Base-by-base conservation (phyloP, 1,139 yeast species). In the Hansenula anomala region DNA sequence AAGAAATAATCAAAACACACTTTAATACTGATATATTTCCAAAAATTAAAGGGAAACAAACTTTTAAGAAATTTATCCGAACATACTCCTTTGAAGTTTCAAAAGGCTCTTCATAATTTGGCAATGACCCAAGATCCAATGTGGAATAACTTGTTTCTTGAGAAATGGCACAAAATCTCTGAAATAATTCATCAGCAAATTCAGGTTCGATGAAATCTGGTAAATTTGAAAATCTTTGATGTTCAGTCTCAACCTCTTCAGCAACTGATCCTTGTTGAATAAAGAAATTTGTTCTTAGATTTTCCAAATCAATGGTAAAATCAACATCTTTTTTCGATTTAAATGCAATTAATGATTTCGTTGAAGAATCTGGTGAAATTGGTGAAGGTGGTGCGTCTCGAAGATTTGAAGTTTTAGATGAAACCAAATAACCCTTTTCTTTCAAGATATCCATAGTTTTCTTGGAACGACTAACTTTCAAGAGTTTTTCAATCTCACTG, bases 1-100 rank as follows among this genome's bases (percentile, higher is more conserved):
- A 43, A 2, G 42, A 43, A 13, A 43, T 27, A 3, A 43, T 22
- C 27, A 43, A 23, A 2, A 44, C 37, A 15, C 40, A 34, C 13
- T 43, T 40, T 8, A 43, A 28, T 4, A 41, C 46, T 11, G 44
- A 41, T 12, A 42, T 44, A 26, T 41, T 43, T 13, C 46, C 46
- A 5, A 43, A 40, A 11, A 43, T 31, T 17, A 43, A 30, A 6
- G 44, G 40, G 2, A 43, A 27, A 11, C 35, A 34, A 6, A 43
- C 44, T 2, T 40, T 30, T 5, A 43, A 31, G 16, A 38, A 36
- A 15, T 34, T 36, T 12, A 23, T 12, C 13, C 11, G 7, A 4
- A 23, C 25, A 23, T 23, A 23, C 5, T 23, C 25, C 25, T 23
- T 37, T 12, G 40, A 30, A 11, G 36, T 17, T 11, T 23, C 32